Base-by-base conservation (phyloP, 2,329 filamentous ascomycete species). In the Calonectria hawksworthii region DNA sequence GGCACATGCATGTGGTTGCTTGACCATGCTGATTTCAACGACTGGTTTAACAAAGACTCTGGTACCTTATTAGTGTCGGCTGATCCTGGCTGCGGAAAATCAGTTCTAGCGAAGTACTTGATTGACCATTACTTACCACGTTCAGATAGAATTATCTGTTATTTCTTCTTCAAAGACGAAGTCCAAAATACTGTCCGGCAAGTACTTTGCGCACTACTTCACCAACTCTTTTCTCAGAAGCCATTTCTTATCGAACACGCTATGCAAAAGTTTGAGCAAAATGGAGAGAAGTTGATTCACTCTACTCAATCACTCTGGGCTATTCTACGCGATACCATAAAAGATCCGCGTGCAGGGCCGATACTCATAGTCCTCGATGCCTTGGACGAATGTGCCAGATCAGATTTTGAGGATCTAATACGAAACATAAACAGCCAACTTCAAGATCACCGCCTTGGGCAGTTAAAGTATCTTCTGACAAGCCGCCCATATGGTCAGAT, bases 81-180 rank as follows among this genome's bases (percentile, higher is more conserved):
- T 4, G 84, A 86, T 73, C 84, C 85, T 30, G 85, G 85, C 0
- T 87, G 83, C 63, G 84, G 85, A 3, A 86, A 86, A 74, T 86
- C 84, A 0, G 84, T 83, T 0, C 68, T 87, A 41, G 82, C 85
- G 9, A 83, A 80, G 61, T 83, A 81, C 56, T 79, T 86, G 0
- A 74, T 85, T 23, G 80, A 85, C 50, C 41, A 80, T 9, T 64
- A 52, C 6, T 74, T 86, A 1, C 78, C 76, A 32, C 18, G 28
- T 9, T 50, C 70, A 9, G 72, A 73, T 4, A 72, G 74, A 69
- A 82, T 79, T 1, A 80, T 85, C 3, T 86, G 85, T 75, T 88
- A 87, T 78, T 88, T 86, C 73, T 88, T 88, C 72, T 88, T 87
- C 78, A 86, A 86, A 72, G 83, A 85, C 36, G 74, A 83, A 68